Conservation (phyloP, 164 flowering plant species). For the Chloranthus sessilifolius region DNA sequence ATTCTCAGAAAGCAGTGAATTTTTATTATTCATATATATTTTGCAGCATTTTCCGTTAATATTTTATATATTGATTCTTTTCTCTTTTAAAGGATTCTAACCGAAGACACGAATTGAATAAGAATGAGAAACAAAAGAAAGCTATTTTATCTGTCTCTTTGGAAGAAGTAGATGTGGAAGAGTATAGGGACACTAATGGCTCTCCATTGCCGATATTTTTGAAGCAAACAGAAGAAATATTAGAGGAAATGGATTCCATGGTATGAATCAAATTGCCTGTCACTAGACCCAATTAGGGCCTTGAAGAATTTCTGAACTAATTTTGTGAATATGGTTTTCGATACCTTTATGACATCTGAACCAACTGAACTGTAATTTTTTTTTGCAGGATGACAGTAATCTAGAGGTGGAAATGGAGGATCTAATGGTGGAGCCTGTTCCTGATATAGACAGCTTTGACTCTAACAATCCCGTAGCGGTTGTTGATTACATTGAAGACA, state of each 20-base stretch:
- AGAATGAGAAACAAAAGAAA: slow-evolving; percentile 12
- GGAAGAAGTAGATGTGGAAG: slow-evolving; percentile 57
- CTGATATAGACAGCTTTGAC: slow-evolving; percentile 67
- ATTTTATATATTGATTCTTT: too few relatives aligned
- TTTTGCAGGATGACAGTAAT: slow-evolving; percentile 6
- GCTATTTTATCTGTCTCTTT: slow-evolving; percentile 10
- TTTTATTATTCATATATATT: too few relatives aligned
- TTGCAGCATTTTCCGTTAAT: background rate
- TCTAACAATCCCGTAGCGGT: slow-evolving; percentile 65
- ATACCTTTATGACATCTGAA: too few relatives aligned
- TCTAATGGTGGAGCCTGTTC: slow-evolving; percentile 34
- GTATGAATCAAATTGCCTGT: slow-evolving; percentile 28
- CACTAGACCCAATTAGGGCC: too few relatives aligned
- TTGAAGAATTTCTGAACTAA: background rate
- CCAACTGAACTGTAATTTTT: too few relatives aligned
- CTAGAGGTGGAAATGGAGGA: slow-evolving; percentile 82
- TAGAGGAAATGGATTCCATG: slow-evolving; percentile 69
- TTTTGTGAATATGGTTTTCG: background rate
- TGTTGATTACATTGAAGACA: slow-evolving; percentile 74
- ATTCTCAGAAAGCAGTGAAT: too few relatives aligned
- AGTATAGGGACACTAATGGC: slow-evolving; percentile 22
- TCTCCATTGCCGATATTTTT: slow-evolving; percentile 49
- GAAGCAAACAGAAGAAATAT: slow-evolving; percentile 66
- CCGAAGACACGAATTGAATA: background rate
- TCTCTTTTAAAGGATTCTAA: slow-evolving; percentile 29